Base-by-base conservation (phyloP, 1,139 yeast species). In the Blastobotrys raffinosifermentans region DNA sequence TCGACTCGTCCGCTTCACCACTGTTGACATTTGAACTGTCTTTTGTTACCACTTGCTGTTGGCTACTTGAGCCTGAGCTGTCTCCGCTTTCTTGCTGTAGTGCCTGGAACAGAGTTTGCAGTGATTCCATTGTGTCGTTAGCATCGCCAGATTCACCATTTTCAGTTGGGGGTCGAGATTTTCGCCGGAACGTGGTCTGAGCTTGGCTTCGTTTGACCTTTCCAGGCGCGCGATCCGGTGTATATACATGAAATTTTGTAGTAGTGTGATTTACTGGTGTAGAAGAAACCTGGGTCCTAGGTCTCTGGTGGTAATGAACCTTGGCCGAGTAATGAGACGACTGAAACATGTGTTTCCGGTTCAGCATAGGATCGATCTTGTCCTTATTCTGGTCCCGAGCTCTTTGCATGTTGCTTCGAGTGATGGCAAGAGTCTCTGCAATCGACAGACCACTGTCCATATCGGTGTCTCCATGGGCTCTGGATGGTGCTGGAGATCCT, bases 351-450 rank as follows among this genome's bases (percentile, higher is more conserved):
- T 32, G 26, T 22, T 46, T 38, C 10, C 55, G 39, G 16, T 45
- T 39, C 11, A 55, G 37, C 57, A 51, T 53, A 3, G 57, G 60
- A 36, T 55, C 60, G 20, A 46, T 44, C 11, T 38, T 32, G 8
- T 37, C 37, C 23, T 41, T 44, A 29, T 45, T 51, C 34, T 40
- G 40, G 20, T 41, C 41, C 16, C 41, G 38, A 17, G 41, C 36
- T 25, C 35, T 31, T 19, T 46, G 45, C 50, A 53, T 54, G 25
- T 44, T 60, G 55, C 75, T 65, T 30, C 83, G 61, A 38, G 78
- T 76, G 35, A 70, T 52, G 0, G 82, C 82, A 44, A 80, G 60
- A 0, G 84, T 74, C 47, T 79, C 81, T 0, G 85, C 84, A 30
- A 80, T 78, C 0, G 85, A 72, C 35, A 75, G 50, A 43, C 66